Evolutionary conservation across 352 stramenopile species (phyloP).

Genomic region (Pythium dissotocum): DNA sequence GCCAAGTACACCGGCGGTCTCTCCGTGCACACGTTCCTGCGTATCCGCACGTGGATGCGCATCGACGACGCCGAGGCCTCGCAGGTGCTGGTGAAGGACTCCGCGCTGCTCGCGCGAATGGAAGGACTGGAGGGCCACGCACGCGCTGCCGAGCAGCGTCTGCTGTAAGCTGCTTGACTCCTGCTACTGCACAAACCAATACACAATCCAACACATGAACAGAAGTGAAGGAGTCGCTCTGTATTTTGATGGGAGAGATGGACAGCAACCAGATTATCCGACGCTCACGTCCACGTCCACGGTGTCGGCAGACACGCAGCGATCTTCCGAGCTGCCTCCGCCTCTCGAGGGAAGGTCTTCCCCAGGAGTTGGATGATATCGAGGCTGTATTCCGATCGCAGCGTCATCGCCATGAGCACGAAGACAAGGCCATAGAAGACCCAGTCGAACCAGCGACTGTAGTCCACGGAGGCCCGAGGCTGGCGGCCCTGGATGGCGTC

Average conservation of each 20-base stretch:
- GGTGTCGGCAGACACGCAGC: constrained; percentile 12
- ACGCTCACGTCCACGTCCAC: neutral
- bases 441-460: constrained; percentile 45
- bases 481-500: constrained; percentile 31
- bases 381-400: constrained; percentile 60
- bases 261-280: neutral
- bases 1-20: constrained; percentile 97
- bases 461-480: constrained; percentile 22
- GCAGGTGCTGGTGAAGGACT: constrained; percentile 92
- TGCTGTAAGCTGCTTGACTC: constrained; percentile 42
- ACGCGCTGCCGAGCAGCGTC: constrained; percentile 74
- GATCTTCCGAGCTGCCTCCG: constrained; percentile 41
- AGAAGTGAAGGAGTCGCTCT: constrained; percentile 7
- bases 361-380: constrained; percentile 42
- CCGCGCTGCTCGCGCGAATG: constrained; percentile 92
- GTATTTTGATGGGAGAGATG: neutral
- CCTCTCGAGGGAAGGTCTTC: constrained; percentile 51
- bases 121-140: constrained; percentile 84
- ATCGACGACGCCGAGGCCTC: constrained; percentile 90
- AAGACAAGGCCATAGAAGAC: constrained; percentile 43
- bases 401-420: constrained; percentile 40
- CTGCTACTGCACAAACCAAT: neutral
- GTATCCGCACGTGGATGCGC: constrained; percentile 98
- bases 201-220: constrained; percentile 4
- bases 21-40: constrained; percentile 98